Conservation (phyloP, 192 early-diverging fungal genomes). For the Podila verticillata region DNA sequence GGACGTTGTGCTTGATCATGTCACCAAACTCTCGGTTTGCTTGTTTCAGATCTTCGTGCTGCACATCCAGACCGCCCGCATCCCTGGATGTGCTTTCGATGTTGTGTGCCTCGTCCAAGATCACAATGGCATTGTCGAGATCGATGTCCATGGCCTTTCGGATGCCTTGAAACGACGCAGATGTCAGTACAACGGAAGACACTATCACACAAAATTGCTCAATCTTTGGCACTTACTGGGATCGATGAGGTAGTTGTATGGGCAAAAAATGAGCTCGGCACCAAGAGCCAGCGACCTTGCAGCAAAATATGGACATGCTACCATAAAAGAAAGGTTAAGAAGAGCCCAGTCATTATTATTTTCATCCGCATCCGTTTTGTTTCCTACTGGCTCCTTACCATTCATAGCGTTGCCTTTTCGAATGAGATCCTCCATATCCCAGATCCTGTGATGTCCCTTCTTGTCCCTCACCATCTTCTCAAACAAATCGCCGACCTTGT, state of each 20-base stretch:
- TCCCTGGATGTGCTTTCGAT: constrained; percentile 46
- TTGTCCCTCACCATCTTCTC: background rate
- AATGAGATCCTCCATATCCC: constrained; percentile 40
- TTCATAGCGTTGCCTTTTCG: background rate
- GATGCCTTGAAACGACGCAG: constrained; percentile 15
- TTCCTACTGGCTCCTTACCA: constrained; percentile 11
- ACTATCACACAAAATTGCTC: background rate
- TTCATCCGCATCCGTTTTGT: constrained; percentile 46
- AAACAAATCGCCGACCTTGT: constrained; percentile 9
- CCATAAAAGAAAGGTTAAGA: background rate
- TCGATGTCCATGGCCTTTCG: constrained; percentile 65
- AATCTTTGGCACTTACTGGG: constrained; percentile 15
- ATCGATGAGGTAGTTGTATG: constrained; percentile 74
- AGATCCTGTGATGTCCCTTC: constrained; percentile 9
- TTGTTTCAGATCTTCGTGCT: constrained; percentile 3
- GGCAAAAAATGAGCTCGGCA: constrained; percentile 70
- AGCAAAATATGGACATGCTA: constrained; percentile 70
- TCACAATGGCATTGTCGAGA: constrained; percentile 63
- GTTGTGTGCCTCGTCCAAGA: constrained; percentile 72
- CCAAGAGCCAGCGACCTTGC: constrained; percentile 41
- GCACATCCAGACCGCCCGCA: constrained; percentile 23
- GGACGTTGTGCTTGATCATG: constrained; percentile 4
- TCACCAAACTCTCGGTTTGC: constrained; percentile 4
- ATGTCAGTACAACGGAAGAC: background rate
- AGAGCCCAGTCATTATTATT: constrained; percentile 21